Conservation (phyloP, 306 rosid species). For the Dryas alaskensis region DNA sequence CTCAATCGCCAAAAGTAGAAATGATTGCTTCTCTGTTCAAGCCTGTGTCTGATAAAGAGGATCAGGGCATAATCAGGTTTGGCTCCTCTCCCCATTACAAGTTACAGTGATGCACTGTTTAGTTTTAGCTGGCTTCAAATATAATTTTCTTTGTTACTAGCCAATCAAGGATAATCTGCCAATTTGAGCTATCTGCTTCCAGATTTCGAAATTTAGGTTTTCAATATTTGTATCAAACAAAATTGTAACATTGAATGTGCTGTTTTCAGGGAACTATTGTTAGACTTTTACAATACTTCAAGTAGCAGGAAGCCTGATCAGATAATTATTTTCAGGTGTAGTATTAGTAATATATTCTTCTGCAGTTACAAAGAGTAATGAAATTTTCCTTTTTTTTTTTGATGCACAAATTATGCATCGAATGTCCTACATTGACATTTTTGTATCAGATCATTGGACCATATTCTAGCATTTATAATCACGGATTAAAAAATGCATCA, state of each 20-base stretch:
- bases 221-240: neutral
- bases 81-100: neutral
- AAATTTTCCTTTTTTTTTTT: neutral
- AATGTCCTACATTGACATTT: neutral
- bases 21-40: constrained; percentile 81
- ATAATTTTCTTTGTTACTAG: too few species aligned
- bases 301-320: constrained; percentile 65
- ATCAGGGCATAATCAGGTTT: constrained; percentile 75
- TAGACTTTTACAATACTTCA: constrained; percentile 70
- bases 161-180: neutral
- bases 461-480: too few species aligned
- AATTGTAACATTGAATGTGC: neutral
- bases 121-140: too few species aligned
- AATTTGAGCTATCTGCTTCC: neutral
- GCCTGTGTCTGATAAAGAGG: constrained; percentile 54
- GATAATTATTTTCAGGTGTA: constrained; percentile 80
- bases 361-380: too few species aligned
- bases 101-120: too few species aligned
- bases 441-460: neutral
- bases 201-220: neutral
- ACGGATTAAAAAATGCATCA: neutral
- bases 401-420: neutral
- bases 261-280: constrained; percentile 64
- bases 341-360: neutral
- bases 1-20: constrained; percentile 75